These are phyloP conservation scores for Xylaria intraflava DNA, from an alignment of 495 filamentous ascomycete genomes.

Conservation along the genomic window DNA sequence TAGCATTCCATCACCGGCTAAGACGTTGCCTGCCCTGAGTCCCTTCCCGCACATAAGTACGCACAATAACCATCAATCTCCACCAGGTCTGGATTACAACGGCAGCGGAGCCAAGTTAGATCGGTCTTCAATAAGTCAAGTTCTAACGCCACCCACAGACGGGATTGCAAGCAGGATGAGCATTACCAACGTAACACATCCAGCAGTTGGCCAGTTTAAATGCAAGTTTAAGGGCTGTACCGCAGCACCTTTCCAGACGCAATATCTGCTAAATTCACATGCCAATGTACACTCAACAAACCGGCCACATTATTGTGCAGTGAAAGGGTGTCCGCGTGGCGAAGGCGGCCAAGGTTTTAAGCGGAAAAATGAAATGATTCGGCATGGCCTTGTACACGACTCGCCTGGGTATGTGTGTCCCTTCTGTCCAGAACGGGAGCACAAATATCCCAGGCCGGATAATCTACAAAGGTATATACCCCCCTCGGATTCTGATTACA, in stretches of 20 bases:
- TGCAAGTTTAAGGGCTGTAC: slow-evolving; percentile 56
- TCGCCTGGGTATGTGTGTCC: slow-evolving; percentile 96
- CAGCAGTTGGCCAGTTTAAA: slow-evolving; percentile 36
- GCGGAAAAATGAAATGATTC: slow-evolving; percentile 98
- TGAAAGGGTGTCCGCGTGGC: slow-evolving; percentile 68
- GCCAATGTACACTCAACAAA: slow-evolving; percentile 91
- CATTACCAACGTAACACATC: slow-evolving; percentile 43
- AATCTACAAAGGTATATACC: slow-evolving; percentile 86
- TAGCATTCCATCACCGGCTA: slow-evolving; percentile 26
- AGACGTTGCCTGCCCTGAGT: slow-evolving; percentile 20
- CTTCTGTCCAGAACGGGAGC: slow-evolving; percentile 91
- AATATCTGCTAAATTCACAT: slow-evolving; percentile 78
- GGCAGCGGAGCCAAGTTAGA: slow-evolving; percentile 27
- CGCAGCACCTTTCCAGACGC: slow-evolving; percentile 86
- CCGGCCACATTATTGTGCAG: slow-evolving; percentile 86
- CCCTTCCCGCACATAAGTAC: slow-evolving; percentile 21
- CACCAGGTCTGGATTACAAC: slow-evolving; percentile 19
- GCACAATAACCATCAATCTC: slow-evolving; percentile 13
- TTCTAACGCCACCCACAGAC: slow-evolving; percentile 30
- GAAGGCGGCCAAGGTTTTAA: slow-evolving; percentile 94
- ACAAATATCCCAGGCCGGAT: slow-evolving; percentile 93
- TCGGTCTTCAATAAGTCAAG: slow-evolving; percentile 25
- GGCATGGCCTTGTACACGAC: slow-evolving; percentile 90
- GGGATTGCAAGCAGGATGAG: slow-evolving; percentile 45
- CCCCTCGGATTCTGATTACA: not conserved